Conservation (phyloP, 1,284 basidiomycete species). For the Nidula niveotomentosa region DNA sequence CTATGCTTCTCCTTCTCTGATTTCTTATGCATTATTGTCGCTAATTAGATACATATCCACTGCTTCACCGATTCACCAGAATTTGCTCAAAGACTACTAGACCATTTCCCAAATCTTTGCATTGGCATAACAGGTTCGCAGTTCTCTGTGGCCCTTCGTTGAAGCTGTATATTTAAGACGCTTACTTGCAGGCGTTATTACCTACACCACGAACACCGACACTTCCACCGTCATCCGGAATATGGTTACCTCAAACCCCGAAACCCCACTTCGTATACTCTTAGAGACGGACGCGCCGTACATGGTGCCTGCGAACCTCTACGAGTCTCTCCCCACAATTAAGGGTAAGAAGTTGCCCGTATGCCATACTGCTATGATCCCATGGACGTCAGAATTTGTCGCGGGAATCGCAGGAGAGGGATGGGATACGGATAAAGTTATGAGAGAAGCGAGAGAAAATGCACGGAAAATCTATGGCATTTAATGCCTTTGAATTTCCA, state of each 20-base stretch:
- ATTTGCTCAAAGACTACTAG: constrained; percentile 68
- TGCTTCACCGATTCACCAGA: constrained; percentile 81
- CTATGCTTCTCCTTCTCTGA: not conserved
- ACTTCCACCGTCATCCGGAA: constrained; percentile 60
- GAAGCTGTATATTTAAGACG: not conserved
- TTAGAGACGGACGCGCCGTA: constrained; percentile 84
- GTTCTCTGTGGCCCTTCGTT: not conserved
- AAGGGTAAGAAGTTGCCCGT: constrained; percentile 64
- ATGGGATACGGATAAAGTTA: constrained; percentile 58
- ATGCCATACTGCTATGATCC: constrained; percentile 78
- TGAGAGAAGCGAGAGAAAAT: constrained; percentile 66
- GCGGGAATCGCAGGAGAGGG: constrained; percentile 47
- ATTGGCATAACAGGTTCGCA: constrained; percentile 72
- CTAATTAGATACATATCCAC: constrained; percentile 68
- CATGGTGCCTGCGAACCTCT: constrained; percentile 79
- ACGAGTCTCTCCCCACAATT: constrained; percentile 49
- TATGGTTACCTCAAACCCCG: constrained; percentile 32
- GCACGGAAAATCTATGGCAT: constrained; percentile 65
- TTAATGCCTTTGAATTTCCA: constrained; percentile 14
- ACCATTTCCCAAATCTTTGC: constrained; percentile 75
- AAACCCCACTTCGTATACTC: constrained; percentile 52
- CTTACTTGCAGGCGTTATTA: constrained; percentile 61
- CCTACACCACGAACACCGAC: constrained; percentile 70
- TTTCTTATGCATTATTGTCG: not conserved
- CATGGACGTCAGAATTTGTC: constrained; percentile 79